phyloP scores from a whole-genome alignment of 768 basidiomycete genomes.

The Lactarius evosmus region DNA sequence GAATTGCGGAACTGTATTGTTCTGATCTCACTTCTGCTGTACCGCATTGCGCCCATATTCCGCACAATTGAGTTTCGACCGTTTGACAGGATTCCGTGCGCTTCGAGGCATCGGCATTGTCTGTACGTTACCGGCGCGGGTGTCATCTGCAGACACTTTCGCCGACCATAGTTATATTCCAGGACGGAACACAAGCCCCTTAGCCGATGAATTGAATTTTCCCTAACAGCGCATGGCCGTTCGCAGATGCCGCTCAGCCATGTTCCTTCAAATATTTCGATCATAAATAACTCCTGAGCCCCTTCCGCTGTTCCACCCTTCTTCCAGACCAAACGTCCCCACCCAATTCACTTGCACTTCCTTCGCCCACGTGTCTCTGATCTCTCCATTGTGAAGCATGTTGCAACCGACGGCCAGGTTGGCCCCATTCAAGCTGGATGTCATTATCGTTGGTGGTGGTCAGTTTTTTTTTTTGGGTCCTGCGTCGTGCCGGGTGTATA shows the following conservation, averaged over 20 bases:
- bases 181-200: not conserved
- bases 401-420: not conserved
- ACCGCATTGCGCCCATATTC: not conserved
- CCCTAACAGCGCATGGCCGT: not conserved
- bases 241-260: not conserved
- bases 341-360: not conserved
- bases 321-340: too few species aligned
- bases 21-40: not conserved
- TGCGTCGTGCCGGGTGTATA: not conserved
- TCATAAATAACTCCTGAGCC: not conserved
- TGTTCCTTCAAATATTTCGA: not conserved
- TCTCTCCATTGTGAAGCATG: not conserved
- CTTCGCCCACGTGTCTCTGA: not conserved
- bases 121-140: not conserved
- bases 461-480: not conserved
- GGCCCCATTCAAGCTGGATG: conserved; percentile 19
- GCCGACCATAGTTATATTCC: not conserved
- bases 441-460: conserved; percentile 28
- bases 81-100: conserved; percentile 3
- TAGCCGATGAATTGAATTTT: conserved; percentile 24
- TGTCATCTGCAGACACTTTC: not conserved
- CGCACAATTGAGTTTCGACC: not conserved
- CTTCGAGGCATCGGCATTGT: conserved; percentile 5
- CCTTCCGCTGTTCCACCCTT: not conserved
- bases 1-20: too few species aligned